Conservation (phyloP, 1,139 yeast genomes). For the Kodamaea sp. region DNA sequence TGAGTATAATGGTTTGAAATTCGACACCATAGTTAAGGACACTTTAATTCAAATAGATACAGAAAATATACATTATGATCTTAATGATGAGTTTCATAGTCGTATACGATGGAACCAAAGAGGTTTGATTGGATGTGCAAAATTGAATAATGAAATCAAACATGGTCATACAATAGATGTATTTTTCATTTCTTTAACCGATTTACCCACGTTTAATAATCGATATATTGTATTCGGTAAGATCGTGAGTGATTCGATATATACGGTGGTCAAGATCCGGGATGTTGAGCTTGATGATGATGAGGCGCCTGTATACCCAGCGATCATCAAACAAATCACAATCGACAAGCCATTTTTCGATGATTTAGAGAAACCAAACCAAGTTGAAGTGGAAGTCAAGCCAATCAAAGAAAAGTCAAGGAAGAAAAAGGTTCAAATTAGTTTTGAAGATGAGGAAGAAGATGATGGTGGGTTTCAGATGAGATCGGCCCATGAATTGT, state of each 20-base stretch:
- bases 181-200: constrained; percentile 54
- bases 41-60: constrained; percentile 32
- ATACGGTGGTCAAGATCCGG: constrained; percentile 50
- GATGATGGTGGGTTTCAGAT: constrained; percentile 36
- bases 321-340: constrained; percentile 35
- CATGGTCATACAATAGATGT: constrained; percentile 37
- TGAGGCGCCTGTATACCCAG: constrained; percentile 51
- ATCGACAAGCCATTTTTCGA: constrained; percentile 50
- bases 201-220: constrained; percentile 43
- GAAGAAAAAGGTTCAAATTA: constrained; percentile 17
- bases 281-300: constrained; percentile 47
- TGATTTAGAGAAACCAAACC: constrained; percentile 27
- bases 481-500: constrained; percentile 49
- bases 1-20: constrained; percentile 37
- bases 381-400: constrained; percentile 11
- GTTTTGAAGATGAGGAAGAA: constrained; percentile 26
- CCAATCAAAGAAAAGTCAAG: constrained; percentile 20
- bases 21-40: constrained; percentile 39
- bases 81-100: constrained; percentile 50
- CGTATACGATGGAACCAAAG: constrained; percentile 52
- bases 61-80: constrained; percentile 9
- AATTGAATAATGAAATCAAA: constrained; percentile 19
- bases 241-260: constrained; percentile 56
- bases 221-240: constrained; percentile 60
- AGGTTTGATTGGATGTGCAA: constrained; percentile 56